These are phyloP conservation scores for Boletus sp. DNA, from an alignment of 1,284 basidiomycete genomes.

Conservation along the genomic window DNA sequence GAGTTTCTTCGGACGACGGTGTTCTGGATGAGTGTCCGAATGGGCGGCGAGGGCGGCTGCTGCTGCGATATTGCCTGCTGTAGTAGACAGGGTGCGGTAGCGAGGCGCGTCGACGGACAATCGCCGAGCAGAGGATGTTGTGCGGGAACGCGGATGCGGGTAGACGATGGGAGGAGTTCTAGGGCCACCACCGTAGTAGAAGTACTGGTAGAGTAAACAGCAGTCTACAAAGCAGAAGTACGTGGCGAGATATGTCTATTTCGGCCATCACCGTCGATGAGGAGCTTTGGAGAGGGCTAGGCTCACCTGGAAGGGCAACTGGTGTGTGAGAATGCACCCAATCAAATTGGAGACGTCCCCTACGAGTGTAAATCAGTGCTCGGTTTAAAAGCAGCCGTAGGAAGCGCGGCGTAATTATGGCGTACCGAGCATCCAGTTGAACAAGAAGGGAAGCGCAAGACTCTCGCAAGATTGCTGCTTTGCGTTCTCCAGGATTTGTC, in stretches of 20 bases:
- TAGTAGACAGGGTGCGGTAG: conserved; percentile 64
- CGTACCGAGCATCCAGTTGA: conserved; percentile 86
- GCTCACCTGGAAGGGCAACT: conserved; percentile 89
- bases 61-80: conserved; percentile 64
- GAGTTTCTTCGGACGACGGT: conserved; percentile 22
- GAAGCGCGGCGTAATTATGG: conserved; percentile 12
- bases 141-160: conserved; percentile 41
- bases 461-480: conserved; percentile 75
- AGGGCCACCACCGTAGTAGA: conserved; percentile 57
- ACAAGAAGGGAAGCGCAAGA: conserved; percentile 83
- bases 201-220: conserved; percentile 70
- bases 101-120: conserved; percentile 50
- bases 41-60: conserved; percentile 62
- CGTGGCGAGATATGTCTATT: conserved; percentile 78
- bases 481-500: conserved; percentile 81
- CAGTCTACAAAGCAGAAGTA: conserved; percentile 85
- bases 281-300: conserved; percentile 2
- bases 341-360: conserved; percentile 89
- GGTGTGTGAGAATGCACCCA: conserved; percentile 85
- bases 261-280: conserved; percentile 1
- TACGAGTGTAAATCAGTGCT: conserved; percentile 30
- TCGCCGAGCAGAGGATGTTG: conserved; percentile 41
- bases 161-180: conserved; percentile 36
- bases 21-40: conserved; percentile 41
- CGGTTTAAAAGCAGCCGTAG: neutral